Conservation (phyloP, 2,329 filamentous ascomycete genomes). For the Lecanicillium sp. region DNA sequence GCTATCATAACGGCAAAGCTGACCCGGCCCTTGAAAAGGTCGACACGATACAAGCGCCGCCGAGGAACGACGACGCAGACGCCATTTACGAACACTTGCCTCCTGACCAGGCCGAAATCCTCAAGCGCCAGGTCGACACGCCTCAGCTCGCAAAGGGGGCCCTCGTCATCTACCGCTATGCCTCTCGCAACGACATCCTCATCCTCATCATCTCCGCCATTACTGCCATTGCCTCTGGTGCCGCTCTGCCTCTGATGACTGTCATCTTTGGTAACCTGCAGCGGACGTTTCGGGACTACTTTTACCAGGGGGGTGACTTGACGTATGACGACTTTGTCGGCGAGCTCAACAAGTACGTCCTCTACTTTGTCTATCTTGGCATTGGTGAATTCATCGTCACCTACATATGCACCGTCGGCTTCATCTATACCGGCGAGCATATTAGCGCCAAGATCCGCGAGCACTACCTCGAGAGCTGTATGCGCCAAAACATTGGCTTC, state of each 20-base stretch:
- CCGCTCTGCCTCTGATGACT: conserved; percentile 72
- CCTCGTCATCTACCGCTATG: conserved; percentile 60
- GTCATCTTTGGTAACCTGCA: conserved; percentile 73
- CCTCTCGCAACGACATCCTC: conserved; percentile 53
- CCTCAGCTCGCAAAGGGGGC: conserved; percentile 57
- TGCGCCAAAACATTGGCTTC: conserved; percentile 84
- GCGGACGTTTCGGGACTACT: conserved; percentile 59
- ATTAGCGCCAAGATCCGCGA: conserved; percentile 71
- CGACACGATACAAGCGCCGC: conserved; percentile 30
- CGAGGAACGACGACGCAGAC: conserved; percentile 29
- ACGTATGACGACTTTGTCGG: conserved; percentile 47
- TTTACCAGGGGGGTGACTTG: conserved; percentile 34
- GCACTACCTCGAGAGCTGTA: conserved; percentile 74
- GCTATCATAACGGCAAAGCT: conserved; percentile 13
- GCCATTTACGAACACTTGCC: conserved; percentile 56
- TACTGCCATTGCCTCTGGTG: conserved; percentile 62
- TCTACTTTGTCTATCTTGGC: conserved; percentile 82
- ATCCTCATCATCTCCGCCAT: conserved; percentile 55
- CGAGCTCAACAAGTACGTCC: conserved; percentile 53
- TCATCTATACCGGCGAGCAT: conserved; percentile 80
- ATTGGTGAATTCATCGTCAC: conserved; percentile 71
- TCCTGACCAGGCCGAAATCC: conserved; percentile 54
- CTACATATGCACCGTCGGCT: conserved; percentile 77
- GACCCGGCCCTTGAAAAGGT: conserved; percentile 27
- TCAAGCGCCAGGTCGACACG: conserved; percentile 60